A percentile compares a stretch with the other conserved stretches of the same genome.
phyloP scores from a whole-genome alignment of 768 basidiomycete genomes.

The Hebeloma cylindrosporum region DNA sequence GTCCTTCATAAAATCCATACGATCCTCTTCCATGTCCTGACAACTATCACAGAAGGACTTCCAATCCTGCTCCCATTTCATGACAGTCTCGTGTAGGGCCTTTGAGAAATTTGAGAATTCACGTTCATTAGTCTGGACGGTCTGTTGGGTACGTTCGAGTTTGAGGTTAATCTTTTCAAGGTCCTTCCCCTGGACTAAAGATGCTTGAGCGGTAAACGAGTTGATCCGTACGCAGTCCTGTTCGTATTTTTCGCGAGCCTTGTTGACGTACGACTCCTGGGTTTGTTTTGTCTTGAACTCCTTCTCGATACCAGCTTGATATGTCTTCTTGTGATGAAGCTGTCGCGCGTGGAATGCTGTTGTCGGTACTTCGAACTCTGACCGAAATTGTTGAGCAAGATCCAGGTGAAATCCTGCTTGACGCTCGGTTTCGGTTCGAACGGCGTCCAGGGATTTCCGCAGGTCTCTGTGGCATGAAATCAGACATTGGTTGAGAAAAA shows the following conservation, averaged over 20 bases:
- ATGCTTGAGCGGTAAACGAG: constrained; percentile 87
- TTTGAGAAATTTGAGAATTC: constrained; percentile 89
- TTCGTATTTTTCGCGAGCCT: constrained; percentile 93
- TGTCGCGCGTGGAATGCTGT: constrained; percentile 63
- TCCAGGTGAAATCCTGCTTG: constrained; percentile 73
- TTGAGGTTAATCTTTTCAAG: constrained; percentile 87
- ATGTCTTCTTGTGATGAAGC: constrained; percentile 68
- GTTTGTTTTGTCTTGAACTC: constrained; percentile 86
- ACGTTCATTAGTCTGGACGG: constrained; percentile 86
- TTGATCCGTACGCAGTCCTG: constrained; percentile 91
- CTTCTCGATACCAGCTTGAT: constrained; percentile 82
- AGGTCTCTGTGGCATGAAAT: constrained; percentile 60
- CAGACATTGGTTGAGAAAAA: constrained; percentile 7
- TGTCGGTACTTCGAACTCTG: constrained; percentile 70
- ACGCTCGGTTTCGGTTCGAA: constrained; percentile 81
- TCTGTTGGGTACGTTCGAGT: constrained; percentile 87
- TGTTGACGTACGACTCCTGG: constrained; percentile 82
- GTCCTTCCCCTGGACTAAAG: constrained; percentile 90
- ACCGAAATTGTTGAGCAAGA: constrained; percentile 72
- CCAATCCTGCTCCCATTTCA: constrained; percentile 93
- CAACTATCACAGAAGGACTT: constrained; percentile 91
- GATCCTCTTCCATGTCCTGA: constrained; percentile 94
- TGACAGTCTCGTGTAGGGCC: constrained; percentile 73
- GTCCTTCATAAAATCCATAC: constrained; percentile 94
- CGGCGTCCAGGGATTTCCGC: constrained; percentile 74